Conservation (phyloP, 192 early-diverging fungal genomes). For the Rhizophagus sp. region DNA sequence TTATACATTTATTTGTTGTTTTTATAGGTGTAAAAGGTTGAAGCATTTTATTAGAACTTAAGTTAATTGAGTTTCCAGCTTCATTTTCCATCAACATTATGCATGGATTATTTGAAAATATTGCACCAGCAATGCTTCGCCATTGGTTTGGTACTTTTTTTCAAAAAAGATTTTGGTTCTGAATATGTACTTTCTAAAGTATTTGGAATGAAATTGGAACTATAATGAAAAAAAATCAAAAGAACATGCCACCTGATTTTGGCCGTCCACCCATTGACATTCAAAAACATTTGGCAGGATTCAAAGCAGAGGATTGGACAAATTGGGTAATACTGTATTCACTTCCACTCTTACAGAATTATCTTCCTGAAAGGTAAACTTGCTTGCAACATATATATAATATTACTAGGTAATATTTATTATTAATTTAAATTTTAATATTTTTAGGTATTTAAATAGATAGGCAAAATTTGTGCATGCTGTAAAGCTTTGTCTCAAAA, state of each 20-base stretch:
- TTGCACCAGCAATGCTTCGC: neutral
- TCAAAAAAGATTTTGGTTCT: neutral
- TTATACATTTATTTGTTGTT: too few species aligned
- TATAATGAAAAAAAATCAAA: constrained; percentile 1
- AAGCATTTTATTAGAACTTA: too few species aligned
- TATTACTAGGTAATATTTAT: too few species aligned
- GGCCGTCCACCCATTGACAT: neutral
- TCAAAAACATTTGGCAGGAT: neutral
- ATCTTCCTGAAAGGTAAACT: neutral
- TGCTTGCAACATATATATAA: too few species aligned
- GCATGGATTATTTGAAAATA: neutral
- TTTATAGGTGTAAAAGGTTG: neutral
- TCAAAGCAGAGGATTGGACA: neutral
- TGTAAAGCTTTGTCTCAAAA: neutral
- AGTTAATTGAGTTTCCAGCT: neutral
- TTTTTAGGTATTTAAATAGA: neutral
- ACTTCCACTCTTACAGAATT: neutral
- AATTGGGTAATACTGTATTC: constrained; percentile 3
- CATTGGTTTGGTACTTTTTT: neutral
- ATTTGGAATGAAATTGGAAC: neutral
- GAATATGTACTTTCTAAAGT: neutral
- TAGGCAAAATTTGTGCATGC: neutral
- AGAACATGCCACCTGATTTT: constrained; percentile 2
- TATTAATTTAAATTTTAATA: neutral
- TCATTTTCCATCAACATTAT: neutral